These are phyloP conservation scores for Talaromyces sp. DNA, from an alignment of 2,329 filamentous ascomycete genomes.

Conservation along the genomic window DNA sequence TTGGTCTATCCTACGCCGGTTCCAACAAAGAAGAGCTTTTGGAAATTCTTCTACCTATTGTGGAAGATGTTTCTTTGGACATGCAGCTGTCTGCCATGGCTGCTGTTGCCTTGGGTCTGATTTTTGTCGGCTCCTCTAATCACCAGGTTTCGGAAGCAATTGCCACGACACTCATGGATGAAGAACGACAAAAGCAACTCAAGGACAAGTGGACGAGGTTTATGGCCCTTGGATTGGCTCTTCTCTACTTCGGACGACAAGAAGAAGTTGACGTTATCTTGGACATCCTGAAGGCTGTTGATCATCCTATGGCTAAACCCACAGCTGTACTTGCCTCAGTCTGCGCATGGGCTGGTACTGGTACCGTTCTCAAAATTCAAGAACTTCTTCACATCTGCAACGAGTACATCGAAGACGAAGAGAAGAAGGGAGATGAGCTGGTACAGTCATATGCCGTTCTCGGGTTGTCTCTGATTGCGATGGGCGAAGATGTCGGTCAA, in stretches of 20 bases:
- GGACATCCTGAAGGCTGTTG: slow-evolving; percentile 93
- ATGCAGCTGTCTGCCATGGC: slow-evolving; percentile 98
- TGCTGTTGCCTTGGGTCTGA: slow-evolving; percentile 79
- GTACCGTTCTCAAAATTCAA: slow-evolving; percentile 94
- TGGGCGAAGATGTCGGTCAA: slow-evolving; percentile 97
- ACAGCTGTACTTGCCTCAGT: slow-evolving; percentile 92
- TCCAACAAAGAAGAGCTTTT: slow-evolving; percentile 89
- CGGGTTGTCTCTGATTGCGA: slow-evolving; percentile 87
- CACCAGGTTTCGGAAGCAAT: slow-evolving; percentile 89
- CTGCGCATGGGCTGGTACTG: slow-evolving; percentile 96
- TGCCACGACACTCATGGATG: slow-evolving; percentile 86
- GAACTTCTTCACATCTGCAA: slow-evolving; percentile 97
- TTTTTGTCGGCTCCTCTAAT: slow-evolving; percentile 90
- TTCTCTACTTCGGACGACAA: slow-evolving; percentile 93
- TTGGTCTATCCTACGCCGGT: slow-evolving; percentile 90
- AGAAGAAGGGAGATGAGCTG: slow-evolving; percentile 92
- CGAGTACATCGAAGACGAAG: slow-evolving; percentile 89
- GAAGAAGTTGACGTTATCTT: slow-evolving; percentile 98
- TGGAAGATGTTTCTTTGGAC: slow-evolving; percentile 74
- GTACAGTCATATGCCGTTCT: slow-evolving; percentile 95
- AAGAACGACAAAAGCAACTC: slow-evolving; percentile 82
- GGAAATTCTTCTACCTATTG: slow-evolving; percentile 78
- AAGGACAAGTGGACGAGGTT: slow-evolving; percentile 99
- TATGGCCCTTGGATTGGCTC: slow-evolving; percentile 85
- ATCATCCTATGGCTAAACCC: slow-evolving; percentile 95